Base-by-base conservation (phyloP, 345 rosid genomes). In the Murraya paniculata region DNA sequence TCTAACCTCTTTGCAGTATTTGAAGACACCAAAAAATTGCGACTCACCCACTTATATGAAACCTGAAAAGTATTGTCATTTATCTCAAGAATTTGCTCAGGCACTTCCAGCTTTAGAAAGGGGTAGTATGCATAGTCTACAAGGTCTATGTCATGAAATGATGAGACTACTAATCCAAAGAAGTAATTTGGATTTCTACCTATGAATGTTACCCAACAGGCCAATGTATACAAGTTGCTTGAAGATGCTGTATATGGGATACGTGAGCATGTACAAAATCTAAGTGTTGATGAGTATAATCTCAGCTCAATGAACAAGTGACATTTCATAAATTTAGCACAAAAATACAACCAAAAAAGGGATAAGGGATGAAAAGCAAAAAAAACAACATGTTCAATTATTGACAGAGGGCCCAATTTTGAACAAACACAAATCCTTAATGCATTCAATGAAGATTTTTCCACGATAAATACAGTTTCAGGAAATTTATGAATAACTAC, bases 21-120 rank as follows among this genome's bases (percentile, higher is more conserved):
- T 65, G 99, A 94, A 35, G 99, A 84, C 57, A 92, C 81, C 72
- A 84, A 85, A 80, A 90, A 96, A 53, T 88, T 91, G 75, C 97
- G 94, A 88, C 98, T 94, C 76, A 96, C 81, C 99, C 99, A 96
- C 85, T 96, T 96, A 85, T 88, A 96, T 39, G 99, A 94, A 77
- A 96, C 98, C 99, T 94, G 89, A 81, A 78, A 88, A 71, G 58
- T 38, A 75, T 48, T 14, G 28, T 21, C 64, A 72, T 31, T 79
- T 25, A 81, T 73, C 30, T 35, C 64, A 30, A 8, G 18, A 58
- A 73, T 38, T 53, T 48, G 50, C 31, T 65, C 10, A 24, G 19
- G 27, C 72, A 35, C 58, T 28, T 57, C n/a, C 30, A 7, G 18
- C 28, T 62, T 36, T 48, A 16, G 58, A 59, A 4, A 39, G 24